These are phyloP conservation scores for Prinsepia uniflora DNA, from an alignment of 306 rosid species.

Conservation along the genomic window DNA sequence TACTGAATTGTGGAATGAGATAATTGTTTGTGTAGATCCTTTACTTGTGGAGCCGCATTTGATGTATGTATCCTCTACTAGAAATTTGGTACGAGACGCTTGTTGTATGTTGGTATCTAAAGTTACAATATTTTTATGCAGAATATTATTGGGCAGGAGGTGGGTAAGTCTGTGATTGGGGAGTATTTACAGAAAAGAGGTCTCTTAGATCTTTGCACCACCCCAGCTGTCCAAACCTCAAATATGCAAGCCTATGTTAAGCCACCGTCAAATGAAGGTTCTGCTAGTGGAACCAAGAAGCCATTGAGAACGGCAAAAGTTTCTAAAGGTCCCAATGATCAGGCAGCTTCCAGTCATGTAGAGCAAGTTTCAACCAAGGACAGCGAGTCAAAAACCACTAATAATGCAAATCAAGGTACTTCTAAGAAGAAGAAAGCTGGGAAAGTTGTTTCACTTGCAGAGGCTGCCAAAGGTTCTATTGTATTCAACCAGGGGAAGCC, in stretches of 20 bases:
- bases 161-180: conserved; percentile 70
- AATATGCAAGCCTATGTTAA: conserved; percentile 79
- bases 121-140: conserved; percentile 29
- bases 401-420: conserved; percentile 57
- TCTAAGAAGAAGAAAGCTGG: conserved; percentile 80
- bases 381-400: conserved; percentile 38
- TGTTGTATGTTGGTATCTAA: conserved; percentile 6
- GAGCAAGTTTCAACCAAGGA: conserved; percentile 32
- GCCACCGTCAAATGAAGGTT: conserved; percentile 57
- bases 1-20: background rate
- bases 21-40: background rate
- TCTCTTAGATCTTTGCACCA: conserved; percentile 36
- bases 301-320: conserved; percentile 48
- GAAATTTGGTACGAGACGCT: background rate
- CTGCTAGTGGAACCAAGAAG: conserved; percentile 56
- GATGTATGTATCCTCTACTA: background rate
- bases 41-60: background rate
- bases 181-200: conserved; percentile 71
- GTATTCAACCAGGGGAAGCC: conserved; percentile 91
- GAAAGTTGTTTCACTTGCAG: conserved; percentile 74
- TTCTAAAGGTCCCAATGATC: conserved; percentile 26
- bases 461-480: conserved; percentile 87
- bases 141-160: conserved; percentile 86
- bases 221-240: conserved; percentile 39
- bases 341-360: conserved; percentile 30